Conservation (phyloP, 2,329 filamentous ascomycete species). For the Xylaria sp. region DNA sequence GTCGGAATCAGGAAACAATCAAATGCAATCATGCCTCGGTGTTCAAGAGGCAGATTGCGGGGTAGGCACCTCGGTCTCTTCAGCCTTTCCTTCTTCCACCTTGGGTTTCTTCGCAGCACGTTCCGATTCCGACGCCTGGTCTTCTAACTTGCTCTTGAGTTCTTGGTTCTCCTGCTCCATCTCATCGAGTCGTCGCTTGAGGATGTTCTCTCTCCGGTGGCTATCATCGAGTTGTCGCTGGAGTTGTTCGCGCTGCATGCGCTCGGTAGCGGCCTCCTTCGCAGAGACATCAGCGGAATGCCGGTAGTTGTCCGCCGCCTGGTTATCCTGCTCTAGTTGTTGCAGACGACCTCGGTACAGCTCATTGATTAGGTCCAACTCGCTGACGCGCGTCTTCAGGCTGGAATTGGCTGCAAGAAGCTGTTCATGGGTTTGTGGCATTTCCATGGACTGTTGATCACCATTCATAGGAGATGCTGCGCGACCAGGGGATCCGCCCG, state of each 20-base stretch:
- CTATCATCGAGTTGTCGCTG: slow-evolving; percentile 71
- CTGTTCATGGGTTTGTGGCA: slow-evolving; percentile 77
- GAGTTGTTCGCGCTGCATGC: slow-evolving; percentile 55
- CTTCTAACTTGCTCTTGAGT: slow-evolving; percentile 33
- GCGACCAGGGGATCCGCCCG: slow-evolving; percentile 57
- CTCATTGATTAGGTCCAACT: slow-evolving; percentile 93
- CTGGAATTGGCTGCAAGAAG: slow-evolving; percentile 79
- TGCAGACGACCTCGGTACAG: slow-evolving; percentile 75
- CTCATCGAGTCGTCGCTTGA: slow-evolving; percentile 82
- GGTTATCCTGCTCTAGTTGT: slow-evolving; percentile 80
- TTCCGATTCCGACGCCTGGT: slow-evolving; percentile 30
- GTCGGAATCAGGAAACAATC: slow-evolving; percentile 6
- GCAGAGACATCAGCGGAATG: slow-evolving; percentile 55
- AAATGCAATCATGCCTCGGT: not conserved
- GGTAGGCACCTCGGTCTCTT: slow-evolving; percentile 28
- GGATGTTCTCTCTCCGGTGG: slow-evolving; percentile 75
- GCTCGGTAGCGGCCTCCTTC: slow-evolving; percentile 59
- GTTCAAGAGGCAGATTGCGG: slow-evolving; percentile 29
- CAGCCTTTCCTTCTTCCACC: slow-evolving; percentile 27
- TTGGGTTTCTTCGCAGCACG: slow-evolving; percentile 32
- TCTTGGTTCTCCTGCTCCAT: slow-evolving; percentile 61
- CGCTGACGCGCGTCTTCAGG: slow-evolving; percentile 92
- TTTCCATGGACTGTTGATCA: slow-evolving; percentile 66
- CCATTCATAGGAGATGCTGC: slow-evolving; percentile 54
- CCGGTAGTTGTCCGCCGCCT: slow-evolving; percentile 57